phyloP scores from a whole-genome alignment of 2,329 filamentous ascomycete genomes.

The Penicillium digitatum region DNA sequence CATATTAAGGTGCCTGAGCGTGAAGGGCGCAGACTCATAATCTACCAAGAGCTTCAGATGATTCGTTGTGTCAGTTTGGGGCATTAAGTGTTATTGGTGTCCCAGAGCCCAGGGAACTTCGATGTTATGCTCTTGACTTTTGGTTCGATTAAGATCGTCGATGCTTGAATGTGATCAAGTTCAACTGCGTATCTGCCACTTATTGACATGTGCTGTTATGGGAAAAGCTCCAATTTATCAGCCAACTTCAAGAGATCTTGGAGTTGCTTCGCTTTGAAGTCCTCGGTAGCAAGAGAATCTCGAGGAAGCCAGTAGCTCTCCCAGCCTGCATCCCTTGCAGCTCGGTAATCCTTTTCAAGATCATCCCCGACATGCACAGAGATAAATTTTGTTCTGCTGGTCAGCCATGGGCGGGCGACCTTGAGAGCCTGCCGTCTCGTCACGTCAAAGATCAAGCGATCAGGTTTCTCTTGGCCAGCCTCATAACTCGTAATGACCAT shows the following conservation, averaged over 20 bases:
- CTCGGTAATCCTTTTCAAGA: slow-evolving; percentile 40
- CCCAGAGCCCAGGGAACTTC: background rate
- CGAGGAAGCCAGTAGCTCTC: slow-evolving; percentile 34
- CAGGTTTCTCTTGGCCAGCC: slow-evolving; percentile 45
- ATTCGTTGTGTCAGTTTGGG: background rate
- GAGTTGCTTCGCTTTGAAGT: background rate
- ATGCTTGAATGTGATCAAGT: background rate
- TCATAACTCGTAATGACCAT: slow-evolving; percentile 47
- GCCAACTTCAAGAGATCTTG: background rate
- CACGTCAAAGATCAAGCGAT: slow-evolving; percentile 39
- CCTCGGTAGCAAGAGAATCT: background rate
- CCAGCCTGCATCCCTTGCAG: slow-evolving; percentile 39
- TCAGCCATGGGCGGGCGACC: slow-evolving; percentile 7
- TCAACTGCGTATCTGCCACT: background rate
- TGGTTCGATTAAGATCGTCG: background rate
- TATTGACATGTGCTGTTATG: background rate
- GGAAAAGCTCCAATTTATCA: background rate
- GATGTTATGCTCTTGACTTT: background rate
- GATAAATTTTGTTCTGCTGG: slow-evolving; percentile 19
- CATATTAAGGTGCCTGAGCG: background rate
- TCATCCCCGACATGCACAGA: slow-evolving; percentile 47
- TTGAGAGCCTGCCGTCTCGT: slow-evolving; percentile 32
- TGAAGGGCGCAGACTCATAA: background rate
- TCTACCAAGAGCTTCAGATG: background rate
- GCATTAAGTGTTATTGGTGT: background rate